Evolutionary conservation across 352 stramenopile species (phyloP), one percentile per base, ranked within the genome.

Genomic region (Phytophthora pinifolia): DNA sequence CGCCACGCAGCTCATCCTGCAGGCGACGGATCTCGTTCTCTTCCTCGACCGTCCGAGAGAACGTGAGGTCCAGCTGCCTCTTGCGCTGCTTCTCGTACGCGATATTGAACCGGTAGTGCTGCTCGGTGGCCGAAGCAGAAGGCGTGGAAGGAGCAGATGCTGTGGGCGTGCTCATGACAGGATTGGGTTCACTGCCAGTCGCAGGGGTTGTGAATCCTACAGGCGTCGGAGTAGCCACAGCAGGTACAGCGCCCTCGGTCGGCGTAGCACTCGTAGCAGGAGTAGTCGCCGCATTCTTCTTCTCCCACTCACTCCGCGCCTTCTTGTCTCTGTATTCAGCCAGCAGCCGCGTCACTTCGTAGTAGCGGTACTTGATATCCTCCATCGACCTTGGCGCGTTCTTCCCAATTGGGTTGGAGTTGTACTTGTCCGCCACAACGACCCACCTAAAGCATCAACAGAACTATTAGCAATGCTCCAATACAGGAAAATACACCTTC

Each of bases 361-460:
- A 87, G 48, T 88, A 88, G 12, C 79, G 67, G 45, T 87, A 87
- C 53, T 88, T 90, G 27, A 88, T 77, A 46, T 88, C 79, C 44
- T 90, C 77, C 14, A 88, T 53, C 7, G 75, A 83, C 29, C 76
- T 59, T 9, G 42, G 35, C 14, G 64, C 47, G 3, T 51, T 54
- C 58, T 74, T 82, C 22, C 57, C 62, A 31, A 76, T 65, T 12
- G 70, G 47, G 6, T 70, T 65, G 4, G 64, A 59, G 49, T 83
- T 85, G 52, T 82, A 89, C 35, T 76, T 72, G 47, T 89, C 79
- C 7, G 68, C 54, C 17, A 89, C 56, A 25, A 89, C 74, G 17
- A 89, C 62, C 79, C 79, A 89, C 13, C 70, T 79, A 43, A 14
- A 65, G 17, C 12, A 59, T 13, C 37, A 55, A 13, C 37, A 29